Evolutionary conservation across 2,329 filamentous ascomycete genomes (phyloP).

Genomic region (Ophiostoma perfectum): DNA sequence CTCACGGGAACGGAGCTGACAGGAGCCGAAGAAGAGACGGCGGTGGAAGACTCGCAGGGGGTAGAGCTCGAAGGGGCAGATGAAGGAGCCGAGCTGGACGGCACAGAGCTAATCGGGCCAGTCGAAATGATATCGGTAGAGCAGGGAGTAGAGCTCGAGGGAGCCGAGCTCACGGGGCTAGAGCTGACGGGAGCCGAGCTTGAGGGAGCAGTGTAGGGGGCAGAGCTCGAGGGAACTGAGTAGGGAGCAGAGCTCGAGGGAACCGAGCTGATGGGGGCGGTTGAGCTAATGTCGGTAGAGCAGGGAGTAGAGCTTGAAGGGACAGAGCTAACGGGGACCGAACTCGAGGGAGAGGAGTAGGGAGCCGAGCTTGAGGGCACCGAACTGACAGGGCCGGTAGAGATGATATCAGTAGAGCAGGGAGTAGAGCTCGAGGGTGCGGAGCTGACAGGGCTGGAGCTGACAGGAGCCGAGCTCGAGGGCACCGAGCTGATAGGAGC

Average conservation of each 20-base stretch:
- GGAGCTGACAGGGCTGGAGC: neutral
- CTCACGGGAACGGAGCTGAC: neutral
- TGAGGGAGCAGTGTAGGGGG: neutral
- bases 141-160: neutral
- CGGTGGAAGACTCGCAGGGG: too few relatives aligned
- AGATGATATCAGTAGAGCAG: neutral
- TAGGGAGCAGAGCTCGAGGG: neutral
- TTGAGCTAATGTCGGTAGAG: neutral
- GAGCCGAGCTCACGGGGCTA: too few relatives aligned
- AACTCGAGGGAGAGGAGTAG: neutral
- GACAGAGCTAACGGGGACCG: neutral
- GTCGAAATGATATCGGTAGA: neutral
- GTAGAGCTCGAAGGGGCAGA: neutral
- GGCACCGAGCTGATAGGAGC: neutral
- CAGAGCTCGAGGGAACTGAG: neutral
- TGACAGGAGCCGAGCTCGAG: neutral
- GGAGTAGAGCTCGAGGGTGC: neutral
- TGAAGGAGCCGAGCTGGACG: neutral
- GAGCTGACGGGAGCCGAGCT: neutral
- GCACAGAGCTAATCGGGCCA: neutral
- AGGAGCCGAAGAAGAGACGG: neutral
- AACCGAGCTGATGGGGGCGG: neutral
- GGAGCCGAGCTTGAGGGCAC: neutral
- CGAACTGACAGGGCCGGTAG: neutral
- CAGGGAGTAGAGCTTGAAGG: neutral